Percentiles rank a stretch among this genome's conserved stretches.
phyloP scores from a whole-genome alignment of 2,329 filamentous ascomycete genomes.

The Diplodia seriata region DNA sequence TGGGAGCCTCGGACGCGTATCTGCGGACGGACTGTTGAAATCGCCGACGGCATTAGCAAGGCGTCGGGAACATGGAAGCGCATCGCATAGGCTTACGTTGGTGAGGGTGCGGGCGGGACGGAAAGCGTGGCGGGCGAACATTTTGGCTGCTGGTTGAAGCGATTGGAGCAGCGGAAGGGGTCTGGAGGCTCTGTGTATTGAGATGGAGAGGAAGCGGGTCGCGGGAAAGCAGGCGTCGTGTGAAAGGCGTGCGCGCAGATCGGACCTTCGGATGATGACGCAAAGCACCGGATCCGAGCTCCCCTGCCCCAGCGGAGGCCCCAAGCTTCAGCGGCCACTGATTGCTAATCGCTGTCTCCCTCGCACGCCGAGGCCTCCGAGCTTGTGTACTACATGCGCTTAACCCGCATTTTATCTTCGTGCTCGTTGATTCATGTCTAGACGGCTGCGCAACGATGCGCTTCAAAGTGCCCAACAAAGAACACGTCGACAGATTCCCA shows the following conservation, averaged over 20 bases:
- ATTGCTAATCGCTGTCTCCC: slow-evolving; percentile 17
- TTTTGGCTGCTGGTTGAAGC: slow-evolving; percentile 37
- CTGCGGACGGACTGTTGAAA: slow-evolving; percentile 65
- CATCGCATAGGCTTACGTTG: slow-evolving; percentile 43
- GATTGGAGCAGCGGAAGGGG: slow-evolving; percentile 18
- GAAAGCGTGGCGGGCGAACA: slow-evolving; percentile 54
- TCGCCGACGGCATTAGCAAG: slow-evolving; percentile 33
- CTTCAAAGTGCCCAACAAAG: not conserved
- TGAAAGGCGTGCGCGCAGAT: slow-evolving; percentile 30
- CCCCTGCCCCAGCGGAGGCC: not conserved
- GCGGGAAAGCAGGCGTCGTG: not conserved
- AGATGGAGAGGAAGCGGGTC: slow-evolving; percentile 18
- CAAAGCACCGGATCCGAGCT: slow-evolving; percentile 9
- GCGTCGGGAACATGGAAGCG: slow-evolving; percentile 34
- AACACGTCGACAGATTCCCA: not conserved
- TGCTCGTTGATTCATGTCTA: not conserved
- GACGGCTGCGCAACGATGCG: no score
- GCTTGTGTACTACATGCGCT: no score
- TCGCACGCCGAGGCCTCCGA: not conserved
- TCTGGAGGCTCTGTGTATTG: not conserved
- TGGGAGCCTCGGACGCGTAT: slow-evolving; percentile 72
- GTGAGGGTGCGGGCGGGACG: slow-evolving; percentile 51
- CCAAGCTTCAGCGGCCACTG: not conserved
- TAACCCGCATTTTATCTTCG: not conserved
- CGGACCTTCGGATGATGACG: slow-evolving; percentile 24